Base-by-base conservation (phyloP, 2,329 filamentous ascomycete genomes). In the Fusarium sp. region DNA sequence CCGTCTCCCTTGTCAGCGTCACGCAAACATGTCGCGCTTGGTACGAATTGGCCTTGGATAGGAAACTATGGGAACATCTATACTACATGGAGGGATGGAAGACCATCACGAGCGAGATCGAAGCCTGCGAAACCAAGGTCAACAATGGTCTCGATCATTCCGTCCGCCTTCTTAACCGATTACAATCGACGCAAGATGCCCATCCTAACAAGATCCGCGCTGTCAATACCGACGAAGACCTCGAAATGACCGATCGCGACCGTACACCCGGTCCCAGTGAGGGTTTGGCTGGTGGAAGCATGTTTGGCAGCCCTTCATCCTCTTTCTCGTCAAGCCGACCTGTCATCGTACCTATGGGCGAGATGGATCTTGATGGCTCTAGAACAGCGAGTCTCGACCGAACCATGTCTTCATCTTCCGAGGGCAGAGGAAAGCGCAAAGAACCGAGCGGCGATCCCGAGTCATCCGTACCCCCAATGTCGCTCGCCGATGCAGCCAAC, bases 1-100 rank as follows among this genome's bases (percentile, higher is more conserved):
- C 94, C 1, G 79, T 89, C 28, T 96, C 94, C 1, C 85, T 99
- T 41, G 85, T 98, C 59, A 89, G 88, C 51, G 92, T 94, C 4
- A 93, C 93, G 1, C 87, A 89, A 46, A 89, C 93, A 18, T 98
- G 93, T 37, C 89, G 90, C 48, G 85, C 89, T 68, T 99, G 96
- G 95, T 90, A 94, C 68, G 86, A 88, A 20, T 85, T 96, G 20
- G 91, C 95, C 8, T 82, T 94, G 54, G 96, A 99, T 79, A 89
- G 92, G 34, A 91, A 92, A 66, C 82, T 98, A 28, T 99, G 96
- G 96, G 91, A 93, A 77, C 86, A 89, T 16, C 82, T 97, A 16
- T 99, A 97, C 80, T 86, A 90, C 37, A 82, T 90, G 10, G 94
- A 98, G 81, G 96, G 96, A 8, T 99, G 96, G 93, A 89, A 89